These are phyloP conservation scores for Diophrys appendiculata DNA, from an alignment of 73 alveolate species.

Conservation along the genomic window DNA sequence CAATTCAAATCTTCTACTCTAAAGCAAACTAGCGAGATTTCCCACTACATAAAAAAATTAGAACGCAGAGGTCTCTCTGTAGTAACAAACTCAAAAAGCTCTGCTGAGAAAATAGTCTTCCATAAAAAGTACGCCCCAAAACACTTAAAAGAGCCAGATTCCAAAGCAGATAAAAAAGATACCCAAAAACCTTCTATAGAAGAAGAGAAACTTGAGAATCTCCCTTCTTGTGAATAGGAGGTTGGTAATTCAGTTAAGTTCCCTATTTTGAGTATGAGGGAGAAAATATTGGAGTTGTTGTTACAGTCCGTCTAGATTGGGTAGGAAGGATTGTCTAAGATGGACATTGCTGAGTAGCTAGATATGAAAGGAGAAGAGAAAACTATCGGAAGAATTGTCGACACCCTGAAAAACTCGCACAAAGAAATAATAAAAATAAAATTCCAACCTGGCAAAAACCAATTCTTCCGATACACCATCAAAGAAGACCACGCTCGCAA, in stretches of 20 bases:
- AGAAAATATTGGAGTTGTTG: neutral
- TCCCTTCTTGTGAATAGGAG: neutral
- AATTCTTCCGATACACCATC: neutral
- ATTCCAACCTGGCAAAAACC: neutral
- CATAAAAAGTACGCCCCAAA: neutral
- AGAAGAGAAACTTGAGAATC: neutral
- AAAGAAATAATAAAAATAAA: neutral
- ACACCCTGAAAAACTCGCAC: neutral
- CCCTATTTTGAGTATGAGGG: neutral
- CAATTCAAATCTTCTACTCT: neutral
- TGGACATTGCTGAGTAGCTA: neutral
- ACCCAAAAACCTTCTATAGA: neutral
- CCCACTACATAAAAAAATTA: neutral
- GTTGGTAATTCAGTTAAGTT: too few species aligned
- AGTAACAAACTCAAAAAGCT: neutral
- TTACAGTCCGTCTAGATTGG: neutral
- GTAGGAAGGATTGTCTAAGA: neutral
- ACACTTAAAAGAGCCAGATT: neutral
- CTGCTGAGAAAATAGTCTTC: neutral
- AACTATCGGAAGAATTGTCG: neutral
- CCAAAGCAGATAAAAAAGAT: neutral
- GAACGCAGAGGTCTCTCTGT: neutral
- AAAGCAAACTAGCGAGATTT: neutral
- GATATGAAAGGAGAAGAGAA: neutral
- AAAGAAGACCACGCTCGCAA: neutral